A percentile compares a stretch with the other conserved stretches of the same genome.
phyloP scores from a whole-genome alignment of 179 eudicot genomes.

The Sideroxylon spinosum region DNA sequence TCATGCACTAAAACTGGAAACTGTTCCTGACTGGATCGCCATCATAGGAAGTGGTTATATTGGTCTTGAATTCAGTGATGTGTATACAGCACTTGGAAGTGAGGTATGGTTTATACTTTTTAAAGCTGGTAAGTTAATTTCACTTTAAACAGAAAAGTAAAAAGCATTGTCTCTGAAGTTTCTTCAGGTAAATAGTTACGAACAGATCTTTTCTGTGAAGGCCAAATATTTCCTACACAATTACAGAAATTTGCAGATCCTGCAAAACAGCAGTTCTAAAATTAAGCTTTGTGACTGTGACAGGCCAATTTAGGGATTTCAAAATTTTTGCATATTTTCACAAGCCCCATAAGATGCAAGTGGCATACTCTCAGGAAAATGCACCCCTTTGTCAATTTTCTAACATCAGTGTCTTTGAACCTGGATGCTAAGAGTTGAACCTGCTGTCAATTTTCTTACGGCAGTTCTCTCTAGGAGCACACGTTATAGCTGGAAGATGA shows the following conservation, averaged over 20 bases:
- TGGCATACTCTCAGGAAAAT: background rate
- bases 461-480: too few relatives aligned
- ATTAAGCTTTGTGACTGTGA: too few relatives aligned
- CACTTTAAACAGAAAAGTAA: background rate
- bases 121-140: constrained; percentile 13
- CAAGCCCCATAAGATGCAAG: background rate
- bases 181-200: background rate
- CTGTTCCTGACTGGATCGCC: constrained; percentile 97
- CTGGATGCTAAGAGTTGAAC: background rate
- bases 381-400: background rate
- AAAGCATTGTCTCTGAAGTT: background rate
- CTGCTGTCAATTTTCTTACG: too few relatives aligned
- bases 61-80: constrained; percentile 99
- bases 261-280: too few relatives aligned
- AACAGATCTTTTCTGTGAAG: background rate
- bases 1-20: constrained; percentile 95
- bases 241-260: too few relatives aligned
- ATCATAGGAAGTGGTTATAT: constrained; percentile 99
- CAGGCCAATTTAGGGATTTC: too few relatives aligned
- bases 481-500: too few relatives aligned
- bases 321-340: too few relatives aligned
- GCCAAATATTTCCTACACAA: background rate
- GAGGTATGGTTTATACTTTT: constrained; percentile 48
- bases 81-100: constrained; percentile 99
- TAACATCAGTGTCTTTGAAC: background rate